Evolutionary conservation across 345 rosid genomes (phyloP).

Genomic region (Rhizophora mangle): DNA sequence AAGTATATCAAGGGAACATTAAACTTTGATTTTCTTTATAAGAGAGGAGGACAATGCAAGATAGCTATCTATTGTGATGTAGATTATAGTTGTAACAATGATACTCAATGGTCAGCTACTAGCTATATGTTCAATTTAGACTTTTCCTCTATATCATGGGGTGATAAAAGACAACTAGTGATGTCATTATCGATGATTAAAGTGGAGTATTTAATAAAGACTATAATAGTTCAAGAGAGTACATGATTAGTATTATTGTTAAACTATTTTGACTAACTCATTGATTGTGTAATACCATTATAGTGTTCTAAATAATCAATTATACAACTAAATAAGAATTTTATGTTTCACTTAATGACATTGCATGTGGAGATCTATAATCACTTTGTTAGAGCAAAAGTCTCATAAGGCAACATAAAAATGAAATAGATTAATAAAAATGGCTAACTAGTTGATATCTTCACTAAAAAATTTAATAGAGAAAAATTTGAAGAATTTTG

Average conservation of each 20-base stretch:
- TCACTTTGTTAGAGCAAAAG: too few relatives aligned
- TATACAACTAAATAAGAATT: neutral
- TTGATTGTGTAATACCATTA: neutral
- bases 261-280: neutral
- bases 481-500: too few relatives aligned
- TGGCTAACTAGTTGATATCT: too few relatives aligned
- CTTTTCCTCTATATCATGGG: neutral
- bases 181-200: neutral
- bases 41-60: neutral
- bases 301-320: neutral
- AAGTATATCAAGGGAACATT: neutral
- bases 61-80: neutral
- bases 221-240: neutral
- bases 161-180: neutral
- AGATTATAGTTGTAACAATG: neutral
- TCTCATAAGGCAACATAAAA: too few relatives aligned
- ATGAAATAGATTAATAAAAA: too few relatives aligned
- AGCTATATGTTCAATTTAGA: neutral
- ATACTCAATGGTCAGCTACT: neutral
- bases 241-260: neutral
- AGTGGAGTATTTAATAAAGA: neutral
- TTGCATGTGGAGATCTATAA: too few relatives aligned
- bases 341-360: accelerated
- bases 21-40: neutral
- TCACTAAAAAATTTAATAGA: too few relatives aligned